phyloP scores from a whole-genome alignment of 1,284 basidiomycete genomes.

The Coniophora puteana region DNA sequence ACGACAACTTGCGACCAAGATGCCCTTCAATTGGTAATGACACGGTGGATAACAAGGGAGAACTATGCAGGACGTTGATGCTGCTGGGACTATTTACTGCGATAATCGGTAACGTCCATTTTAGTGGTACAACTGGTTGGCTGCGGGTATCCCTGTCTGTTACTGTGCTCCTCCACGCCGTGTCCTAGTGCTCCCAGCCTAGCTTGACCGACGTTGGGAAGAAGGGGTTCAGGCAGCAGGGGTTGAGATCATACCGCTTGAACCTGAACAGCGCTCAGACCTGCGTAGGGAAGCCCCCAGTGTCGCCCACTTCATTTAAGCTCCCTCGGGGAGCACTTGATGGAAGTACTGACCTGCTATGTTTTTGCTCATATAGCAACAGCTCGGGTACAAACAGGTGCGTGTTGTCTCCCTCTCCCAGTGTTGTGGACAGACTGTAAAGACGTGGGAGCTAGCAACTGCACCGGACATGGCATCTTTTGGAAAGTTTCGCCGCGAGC shows the following conservation, averaged over 20 bases:
- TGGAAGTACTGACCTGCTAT: slow-evolving; percentile 45
- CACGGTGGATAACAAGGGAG: slow-evolving; percentile 25
- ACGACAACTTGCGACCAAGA: slow-evolving; percentile 38
- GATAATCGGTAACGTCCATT: slow-evolving; percentile 69
- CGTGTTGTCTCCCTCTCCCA: slow-evolving; percentile 12
- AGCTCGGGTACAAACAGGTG: slow-evolving; percentile 80
- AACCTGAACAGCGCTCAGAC: slow-evolving; percentile 94
- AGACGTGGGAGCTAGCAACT: slow-evolving; percentile 61
- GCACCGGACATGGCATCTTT: slow-evolving; percentile 75
- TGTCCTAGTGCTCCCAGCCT: no score
- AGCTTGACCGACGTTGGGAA: slow-evolving; percentile 20
- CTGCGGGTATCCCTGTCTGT: slow-evolving; percentile 78
- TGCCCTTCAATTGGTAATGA: slow-evolving; percentile 61
- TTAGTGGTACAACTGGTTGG: slow-evolving; percentile 70
- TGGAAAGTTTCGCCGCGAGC: slow-evolving; percentile 82
- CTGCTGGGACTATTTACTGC: slow-evolving; percentile 24
- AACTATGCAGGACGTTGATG: slow-evolving; percentile 22
- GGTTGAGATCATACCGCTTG: slow-evolving; percentile 93
- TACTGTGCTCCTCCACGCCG: slow-evolving; percentile 19
- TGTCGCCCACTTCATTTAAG: slow-evolving; percentile 49
- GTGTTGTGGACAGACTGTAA: no score
- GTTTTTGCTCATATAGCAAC: slow-evolving; percentile 47
- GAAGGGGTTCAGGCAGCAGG: slow-evolving; percentile 31
- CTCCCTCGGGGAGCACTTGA: slow-evolving; percentile 36
- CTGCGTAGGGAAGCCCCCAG: slow-evolving; percentile 92